Percentiles rank a stretch among this genome's conserved stretches.
Conservation (phyloP, 2,329 filamentous ascomycete species). For the Aureobasidium uvarum region DNA sequence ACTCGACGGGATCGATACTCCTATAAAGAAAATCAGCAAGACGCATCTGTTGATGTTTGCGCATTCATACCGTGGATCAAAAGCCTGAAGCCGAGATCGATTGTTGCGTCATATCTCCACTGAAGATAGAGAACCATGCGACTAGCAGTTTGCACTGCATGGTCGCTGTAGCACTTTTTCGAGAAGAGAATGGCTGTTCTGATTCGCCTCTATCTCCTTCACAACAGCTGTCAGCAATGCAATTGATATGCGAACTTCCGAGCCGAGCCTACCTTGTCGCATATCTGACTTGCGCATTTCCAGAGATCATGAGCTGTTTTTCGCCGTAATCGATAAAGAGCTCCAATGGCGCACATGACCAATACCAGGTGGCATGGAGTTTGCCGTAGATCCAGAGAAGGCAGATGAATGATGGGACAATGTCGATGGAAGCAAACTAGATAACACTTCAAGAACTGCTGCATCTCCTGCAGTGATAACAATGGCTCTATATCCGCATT, state of each 20-base stretch:
- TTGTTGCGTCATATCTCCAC: constrained; percentile 20
- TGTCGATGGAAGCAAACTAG: constrained; percentile 40
- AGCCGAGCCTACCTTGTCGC: constrained; percentile 14
- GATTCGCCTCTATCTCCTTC: not conserved
- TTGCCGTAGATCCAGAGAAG: constrained; percentile 34
- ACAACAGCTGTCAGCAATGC: not conserved
- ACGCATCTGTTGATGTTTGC: not conserved
- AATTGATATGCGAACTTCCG: not conserved
- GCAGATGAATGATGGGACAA: constrained; percentile 39
- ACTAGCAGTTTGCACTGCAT: constrained; percentile 38
- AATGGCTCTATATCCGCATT: not conserved
- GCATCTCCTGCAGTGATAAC: constrained; percentile 26
- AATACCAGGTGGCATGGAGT: constrained; percentile 38
- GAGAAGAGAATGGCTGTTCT: not conserved
- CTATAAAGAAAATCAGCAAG: not conserved
- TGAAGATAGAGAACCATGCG: constrained; percentile 24
- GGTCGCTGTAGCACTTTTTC: constrained; percentile 14
- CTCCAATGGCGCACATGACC: constrained; percentile 42
- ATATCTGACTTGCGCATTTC: constrained; percentile 30
- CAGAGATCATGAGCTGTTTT: constrained; percentile 35
- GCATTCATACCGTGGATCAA: constrained; percentile 14
- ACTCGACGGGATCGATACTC: not conserved
- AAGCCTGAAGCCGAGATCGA: not conserved
- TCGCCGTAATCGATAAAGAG: constrained; percentile 38
- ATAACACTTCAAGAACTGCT: constrained; percentile 37